Base-by-base conservation (phyloP, 345 rosid genomes). In the Pugionium dolabratum region DNA sequence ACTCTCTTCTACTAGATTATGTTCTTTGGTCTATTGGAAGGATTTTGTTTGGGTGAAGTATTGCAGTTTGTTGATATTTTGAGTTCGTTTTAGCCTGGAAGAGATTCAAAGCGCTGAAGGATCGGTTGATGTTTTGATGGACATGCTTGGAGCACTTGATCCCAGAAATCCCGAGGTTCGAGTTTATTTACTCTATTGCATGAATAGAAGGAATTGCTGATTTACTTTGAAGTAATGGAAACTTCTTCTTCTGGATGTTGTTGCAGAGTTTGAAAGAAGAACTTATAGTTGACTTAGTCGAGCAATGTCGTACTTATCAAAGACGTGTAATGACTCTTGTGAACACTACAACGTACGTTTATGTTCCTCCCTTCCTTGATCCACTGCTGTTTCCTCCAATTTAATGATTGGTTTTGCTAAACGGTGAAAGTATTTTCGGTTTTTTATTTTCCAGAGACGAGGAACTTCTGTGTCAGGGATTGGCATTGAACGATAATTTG, bases 71-170 rank as follows among this genome's bases (percentile, higher is more conserved):
- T 27, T 66, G 46, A 43, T 50, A 26, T 3, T 26, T 52, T 61
- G 37, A 61, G 33, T 27, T 46, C 35, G 33, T 53, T 72, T 71
- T 83, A 93, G 98, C 75, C 53, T 79, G 76, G 66, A 77, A 42
- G 98, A 88, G 81, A 85, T 93, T 76, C 84, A 88, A 71, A 86
- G 59, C 71, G 98, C 97, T 54, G 71, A 34, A 48, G 92, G 86
- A 51, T 45, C 85, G 48, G 86, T 87, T 31, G 92, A 86, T 79
- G 80, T 93, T 39, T 76, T 90, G 67, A 71, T 67, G 79, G 98
- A 93, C 79, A 90, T 93, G 81, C 87, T 93, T 44, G 73, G 86
- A 70, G 97, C 95, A 45, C 60, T 90, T 79, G 92, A 90, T 80
- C 82, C 94, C n/a, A 74, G 64, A 67, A 82, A 68, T 57, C 82